Base-by-base conservation (phyloP, 2,329 filamentous ascomycete genomes). In the Lithohypha guttulata region DNA sequence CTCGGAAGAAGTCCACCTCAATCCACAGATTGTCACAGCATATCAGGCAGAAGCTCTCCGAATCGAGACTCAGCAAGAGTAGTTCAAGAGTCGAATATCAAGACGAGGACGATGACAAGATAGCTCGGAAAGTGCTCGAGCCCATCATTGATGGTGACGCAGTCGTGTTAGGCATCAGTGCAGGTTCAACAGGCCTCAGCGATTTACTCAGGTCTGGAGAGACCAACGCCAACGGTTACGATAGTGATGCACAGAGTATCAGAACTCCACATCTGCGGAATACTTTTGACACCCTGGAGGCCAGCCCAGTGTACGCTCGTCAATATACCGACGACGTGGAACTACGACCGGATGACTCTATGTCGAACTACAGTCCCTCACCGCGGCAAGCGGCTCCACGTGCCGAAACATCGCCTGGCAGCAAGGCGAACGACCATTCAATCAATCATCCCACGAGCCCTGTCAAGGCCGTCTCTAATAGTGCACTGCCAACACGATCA, bases 231-330 rank as follows among this genome's bases (percentile, higher is more conserved):
- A 45, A 45, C 6, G 49, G 45, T 2, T 52, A 52, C 41, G 50
- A 52, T 32, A 51, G 50, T 32, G 50, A 52, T 33, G 50, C 50
- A 18, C 48, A 43, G 39, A 49, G 45, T 21, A 51, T 52, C 19
- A 40, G 44, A 20, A 50, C 41, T 8, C 41, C 45, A n/a, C 25
- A 42, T 18, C 35, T 50, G 10, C 42, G 42, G 21, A 41, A 34
- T 20, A 39, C 34, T 19, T 42, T 48, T n/a, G 43, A 35, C 3
- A 43, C 44, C 13, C 29, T 43, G 20, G 43, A 34, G 25, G 20
- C 41, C 7, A 47, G 43, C 25, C 42, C 46, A 3, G 25, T 20
- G 14, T 40, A 40, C 15, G 13, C 28, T 20, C 37, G 19, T 25
- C 19, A 35, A 21, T 26, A 14, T 11, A 19, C 10, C 6, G 8